These are phyloP conservation scores for Lodderomyces metapsilosis DNA, from an alignment of 1,139 yeast genomes.

Conservation along the genomic window DNA sequence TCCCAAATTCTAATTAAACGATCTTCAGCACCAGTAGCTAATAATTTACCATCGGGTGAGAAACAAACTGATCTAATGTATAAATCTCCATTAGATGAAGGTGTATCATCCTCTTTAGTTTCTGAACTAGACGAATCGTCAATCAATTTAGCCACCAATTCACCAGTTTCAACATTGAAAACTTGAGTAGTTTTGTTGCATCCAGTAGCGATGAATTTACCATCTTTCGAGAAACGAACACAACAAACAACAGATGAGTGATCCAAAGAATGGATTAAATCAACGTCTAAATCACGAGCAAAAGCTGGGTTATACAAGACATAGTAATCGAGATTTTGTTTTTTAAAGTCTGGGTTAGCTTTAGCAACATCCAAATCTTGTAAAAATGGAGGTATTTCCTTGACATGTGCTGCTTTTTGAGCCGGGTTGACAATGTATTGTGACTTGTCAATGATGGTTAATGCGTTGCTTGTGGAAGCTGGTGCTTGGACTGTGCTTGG, in stretches of 20 bases:
- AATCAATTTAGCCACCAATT: constrained; percentile 78
- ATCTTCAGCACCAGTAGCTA: constrained; percentile 99
- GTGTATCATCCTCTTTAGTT: constrained; percentile 19
- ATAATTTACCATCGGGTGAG: constrained; percentile 92
- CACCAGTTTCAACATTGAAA: constrained; percentile 90
- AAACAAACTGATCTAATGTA: constrained; percentile 95
- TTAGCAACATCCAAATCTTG: constrained; percentile 77
- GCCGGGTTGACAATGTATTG: constrained; percentile 45
- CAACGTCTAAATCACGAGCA: constrained; percentile 68
- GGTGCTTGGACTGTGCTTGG: too few species aligned
- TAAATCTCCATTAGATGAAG: constrained; percentile 69
- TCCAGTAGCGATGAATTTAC: constrained; percentile 93
- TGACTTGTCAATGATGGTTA: constrained; percentile 39
- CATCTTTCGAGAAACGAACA: constrained; percentile 89
- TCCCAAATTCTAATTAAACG: constrained; percentile 97
- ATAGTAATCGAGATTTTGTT: constrained; percentile 84
- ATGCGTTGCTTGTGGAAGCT: constrained; percentile 33
- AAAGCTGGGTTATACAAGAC: constrained; percentile 89
- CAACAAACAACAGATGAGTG: constrained; percentile 96
- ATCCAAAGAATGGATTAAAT: constrained; percentile 83
- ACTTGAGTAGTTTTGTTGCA: constrained; percentile 96
- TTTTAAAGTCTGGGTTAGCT: constrained; percentile 77
- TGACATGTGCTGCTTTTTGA: constrained; percentile 56
- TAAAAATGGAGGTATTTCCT: constrained; percentile 79
- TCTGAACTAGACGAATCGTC: constrained; percentile 56